Evolutionary conservation across 345 rosid species (phyloP).

Genomic region (Brassica napus): DNA sequence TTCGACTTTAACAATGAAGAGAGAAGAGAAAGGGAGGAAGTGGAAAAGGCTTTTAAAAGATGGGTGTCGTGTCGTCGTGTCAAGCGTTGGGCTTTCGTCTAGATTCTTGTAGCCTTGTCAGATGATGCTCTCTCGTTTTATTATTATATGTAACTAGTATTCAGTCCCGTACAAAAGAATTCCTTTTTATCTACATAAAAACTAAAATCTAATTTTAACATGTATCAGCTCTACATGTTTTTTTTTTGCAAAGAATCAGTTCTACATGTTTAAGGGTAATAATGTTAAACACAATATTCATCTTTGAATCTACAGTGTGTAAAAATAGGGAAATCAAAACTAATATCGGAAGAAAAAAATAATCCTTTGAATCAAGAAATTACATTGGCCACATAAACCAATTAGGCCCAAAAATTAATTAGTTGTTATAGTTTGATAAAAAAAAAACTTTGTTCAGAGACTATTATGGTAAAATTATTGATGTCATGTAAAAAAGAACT

Average conservation of each 20-base stretch:
- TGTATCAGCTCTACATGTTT: not conserved
- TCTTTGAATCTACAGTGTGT: not conserved
- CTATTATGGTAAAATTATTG: too few relatives aligned
- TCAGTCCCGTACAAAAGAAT: too few relatives aligned
- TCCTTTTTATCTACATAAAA: too few relatives aligned
- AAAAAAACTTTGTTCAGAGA: too few relatives aligned
- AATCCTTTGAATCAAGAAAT: not conserved
- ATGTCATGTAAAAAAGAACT: too few relatives aligned
- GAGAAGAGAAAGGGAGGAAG: conserved; percentile 20
- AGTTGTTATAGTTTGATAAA: not conserved
- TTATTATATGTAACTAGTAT: too few relatives aligned
- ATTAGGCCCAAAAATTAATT: not conserved
- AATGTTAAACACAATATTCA: not conserved
- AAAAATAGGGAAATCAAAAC: not conserved
- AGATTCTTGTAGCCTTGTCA: conserved; percentile 34
- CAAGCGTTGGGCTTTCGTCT: conserved; percentile 27
- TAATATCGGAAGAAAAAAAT: too few relatives aligned
- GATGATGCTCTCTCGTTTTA: conserved; percentile 3
- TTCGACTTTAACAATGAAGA: conserved; percentile 32
- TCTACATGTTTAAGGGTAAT: too few relatives aligned
- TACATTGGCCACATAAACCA: not conserved
- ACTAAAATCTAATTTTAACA: too few relatives aligned
- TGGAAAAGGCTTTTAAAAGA: conserved; percentile 26
- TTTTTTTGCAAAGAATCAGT: too few relatives aligned
- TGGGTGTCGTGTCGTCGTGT: conserved; percentile 35